These are phyloP conservation scores for Vicia villosa DNA, from an alignment of 306 rosid species.

Conservation along the genomic window DNA sequence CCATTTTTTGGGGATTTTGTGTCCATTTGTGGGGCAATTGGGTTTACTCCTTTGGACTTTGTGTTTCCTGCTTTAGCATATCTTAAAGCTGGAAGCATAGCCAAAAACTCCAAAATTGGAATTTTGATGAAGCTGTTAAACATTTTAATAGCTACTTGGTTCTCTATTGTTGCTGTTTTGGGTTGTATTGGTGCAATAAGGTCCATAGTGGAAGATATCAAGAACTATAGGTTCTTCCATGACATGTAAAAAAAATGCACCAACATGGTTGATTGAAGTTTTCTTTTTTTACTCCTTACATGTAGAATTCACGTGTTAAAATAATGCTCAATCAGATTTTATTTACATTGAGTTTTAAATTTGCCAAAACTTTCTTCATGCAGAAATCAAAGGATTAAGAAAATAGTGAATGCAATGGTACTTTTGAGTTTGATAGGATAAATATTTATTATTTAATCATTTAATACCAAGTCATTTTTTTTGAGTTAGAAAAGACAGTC, in stretches of 20 bases:
- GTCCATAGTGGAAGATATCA: constrained; percentile 64
- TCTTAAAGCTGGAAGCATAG: constrained; percentile 53
- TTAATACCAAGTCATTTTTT: too few species aligned
- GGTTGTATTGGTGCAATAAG: constrained; percentile 74
- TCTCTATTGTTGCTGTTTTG: constrained; percentile 68
- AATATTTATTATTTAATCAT: too few species aligned
- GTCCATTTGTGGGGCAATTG: constrained; percentile 75
- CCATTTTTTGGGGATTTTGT: constrained; percentile 81
- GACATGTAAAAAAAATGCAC: constrained; percentile 48
- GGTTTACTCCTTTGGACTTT: constrained; percentile 76
- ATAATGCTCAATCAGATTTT: too few species aligned
- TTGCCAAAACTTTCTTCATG: too few species aligned
- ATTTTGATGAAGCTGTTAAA: constrained; percentile 51
- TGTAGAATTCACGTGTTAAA: too few species aligned
- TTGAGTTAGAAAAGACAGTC: too few species aligned
- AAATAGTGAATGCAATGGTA: too few species aligned
- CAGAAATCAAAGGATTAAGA: too few species aligned
- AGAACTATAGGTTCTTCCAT: constrained; percentile 63
- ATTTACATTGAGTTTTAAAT: too few species aligned
- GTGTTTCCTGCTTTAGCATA: constrained; percentile 77
- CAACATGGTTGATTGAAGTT: not conserved
- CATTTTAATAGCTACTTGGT: constrained; percentile 59
- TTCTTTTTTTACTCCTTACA: too few species aligned
- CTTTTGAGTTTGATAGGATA: too few species aligned
- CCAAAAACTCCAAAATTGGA: constrained; percentile 41